These are phyloP conservation scores for Flaveria brownii DNA, from an alignment of 129 eudicot genomes.

Conservation along the genomic window DNA sequence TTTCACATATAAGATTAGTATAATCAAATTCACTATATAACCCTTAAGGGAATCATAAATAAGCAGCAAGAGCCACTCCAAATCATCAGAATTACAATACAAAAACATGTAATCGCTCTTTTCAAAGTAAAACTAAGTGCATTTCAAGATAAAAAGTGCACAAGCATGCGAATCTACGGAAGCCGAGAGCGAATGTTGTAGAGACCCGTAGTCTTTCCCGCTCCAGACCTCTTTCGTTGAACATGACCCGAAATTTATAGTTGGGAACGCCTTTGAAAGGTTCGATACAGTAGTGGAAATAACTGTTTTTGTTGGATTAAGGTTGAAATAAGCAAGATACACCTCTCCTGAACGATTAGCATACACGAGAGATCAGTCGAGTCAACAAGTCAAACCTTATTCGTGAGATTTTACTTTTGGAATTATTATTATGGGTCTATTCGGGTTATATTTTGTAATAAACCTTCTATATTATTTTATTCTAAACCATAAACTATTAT, in stretches of 20 bases:
- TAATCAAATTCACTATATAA: not conserved
- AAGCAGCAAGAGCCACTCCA: slow-evolving; percentile 14
- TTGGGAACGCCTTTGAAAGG: slow-evolving; percentile 54
- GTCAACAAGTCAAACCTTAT: slow-evolving; percentile 12
- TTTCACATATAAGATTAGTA: not conserved
- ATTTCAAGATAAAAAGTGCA: slow-evolving; percentile 62
- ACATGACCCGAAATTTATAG: slow-evolving; percentile 42
- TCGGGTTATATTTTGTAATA: not conserved
- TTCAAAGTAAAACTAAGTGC: slow-evolving; percentile 26
- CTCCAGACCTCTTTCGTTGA: slow-evolving; percentile 75
- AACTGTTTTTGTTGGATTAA: slow-evolving; percentile 35
- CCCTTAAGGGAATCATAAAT: slow-evolving; percentile 22
- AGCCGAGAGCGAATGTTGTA: slow-evolving; percentile 44
- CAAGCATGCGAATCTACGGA: slow-evolving; percentile 67
- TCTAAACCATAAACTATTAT: not conserved
- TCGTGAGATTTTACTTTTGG: not conserved
- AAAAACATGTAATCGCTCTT: not conserved
- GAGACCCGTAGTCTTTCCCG: slow-evolving; percentile 42
- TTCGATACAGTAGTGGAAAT: slow-evolving; percentile 51
- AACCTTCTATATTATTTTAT: not conserved
- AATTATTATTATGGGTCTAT: not conserved
- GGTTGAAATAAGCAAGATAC: slow-evolving; percentile 73
- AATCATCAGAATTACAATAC: slow-evolving; percentile 2
- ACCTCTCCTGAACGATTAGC: slow-evolving; percentile 54
- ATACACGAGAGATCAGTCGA: slow-evolving; percentile 8